Evolutionary conservation across 495 filamentous ascomycete genomes (phyloP).

Genomic region (Xylaria telfairii): DNA sequence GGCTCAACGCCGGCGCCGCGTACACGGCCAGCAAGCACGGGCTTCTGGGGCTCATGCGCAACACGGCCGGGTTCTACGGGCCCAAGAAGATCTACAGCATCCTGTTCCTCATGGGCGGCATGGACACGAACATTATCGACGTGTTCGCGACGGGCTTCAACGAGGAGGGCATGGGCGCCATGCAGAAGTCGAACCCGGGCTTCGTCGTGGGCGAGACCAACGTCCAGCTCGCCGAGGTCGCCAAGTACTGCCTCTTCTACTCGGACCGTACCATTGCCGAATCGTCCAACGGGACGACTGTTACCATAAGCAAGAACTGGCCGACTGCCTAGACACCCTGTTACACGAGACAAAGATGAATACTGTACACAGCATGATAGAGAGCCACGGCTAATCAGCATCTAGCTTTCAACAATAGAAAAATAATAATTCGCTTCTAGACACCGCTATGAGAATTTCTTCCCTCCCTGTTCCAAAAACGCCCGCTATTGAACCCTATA

Average conservation of each 20-base stretch:
- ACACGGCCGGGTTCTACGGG: constrained; percentile 64
- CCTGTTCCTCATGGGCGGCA: constrained; percentile 61
- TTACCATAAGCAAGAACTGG: constrained; percentile 28
- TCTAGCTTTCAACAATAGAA: background rate
- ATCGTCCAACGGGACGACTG: constrained; percentile 18
- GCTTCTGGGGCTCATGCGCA: constrained; percentile 66
- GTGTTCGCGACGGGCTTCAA: constrained; percentile 50
- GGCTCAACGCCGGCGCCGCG: constrained; percentile 51
- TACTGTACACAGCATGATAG: background rate
- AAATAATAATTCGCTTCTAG: background rate
- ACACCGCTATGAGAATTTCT: background rate
- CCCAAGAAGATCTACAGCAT: constrained; percentile 62
- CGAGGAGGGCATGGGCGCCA: constrained; percentile 19
- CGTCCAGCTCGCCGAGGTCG: constrained; percentile 29
- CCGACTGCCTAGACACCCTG: constrained; percentile 17
- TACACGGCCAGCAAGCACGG: constrained; percentile 62
- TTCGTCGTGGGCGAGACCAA: constrained; percentile 30
- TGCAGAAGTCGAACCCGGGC: background rate
- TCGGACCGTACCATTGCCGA: constrained; percentile 16
- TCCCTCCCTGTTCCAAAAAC: background rate
- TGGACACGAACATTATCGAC: constrained; percentile 55
- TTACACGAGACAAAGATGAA: no score
- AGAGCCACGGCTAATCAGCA: background rate
- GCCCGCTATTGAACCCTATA: constrained; percentile 1
- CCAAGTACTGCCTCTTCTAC: constrained; percentile 30